phyloP scores from a whole-genome alignment of 169 alveolate species.

The Theileria equi region DNA sequence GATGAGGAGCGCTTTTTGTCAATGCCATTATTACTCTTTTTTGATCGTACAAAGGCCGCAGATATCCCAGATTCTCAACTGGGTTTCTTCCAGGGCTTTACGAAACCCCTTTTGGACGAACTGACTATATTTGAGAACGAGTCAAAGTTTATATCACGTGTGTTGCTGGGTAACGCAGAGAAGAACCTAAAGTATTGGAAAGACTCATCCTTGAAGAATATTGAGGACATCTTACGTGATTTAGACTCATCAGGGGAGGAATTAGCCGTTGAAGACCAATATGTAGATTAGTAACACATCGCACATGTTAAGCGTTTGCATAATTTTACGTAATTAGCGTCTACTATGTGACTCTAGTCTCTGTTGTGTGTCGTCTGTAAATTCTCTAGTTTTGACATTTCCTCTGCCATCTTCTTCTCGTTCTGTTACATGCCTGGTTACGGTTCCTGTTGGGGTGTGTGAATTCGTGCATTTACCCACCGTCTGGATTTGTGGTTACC shows the following conservation, averaged over 20 bases:
- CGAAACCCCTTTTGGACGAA: conserved; percentile 51
- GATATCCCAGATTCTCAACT: conserved; percentile 69
- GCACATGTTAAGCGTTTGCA: not conserved
- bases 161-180: conserved; percentile 12
- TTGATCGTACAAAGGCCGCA: conserved; percentile 63
- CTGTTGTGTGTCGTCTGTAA: conserved; percentile 21
- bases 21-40: conserved; percentile 63
- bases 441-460: conserved; percentile 15
- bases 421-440: conserved; percentile 56
- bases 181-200: conserved; percentile 47
- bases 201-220: conserved; percentile 4
- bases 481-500: conserved; percentile 54
- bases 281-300: not conserved
- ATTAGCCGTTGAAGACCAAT: conserved; percentile 8
- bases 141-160: conserved; percentile 6
- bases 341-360: conserved; percentile 9
- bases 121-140: conserved; percentile 6
- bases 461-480: not conserved
- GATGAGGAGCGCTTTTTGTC: conserved; percentile 70
- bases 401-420: conserved; percentile 63
- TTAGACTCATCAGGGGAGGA: conserved; percentile 26
- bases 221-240: conserved; percentile 40
- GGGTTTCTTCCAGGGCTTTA: conserved; percentile 62
- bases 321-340: not conserved
- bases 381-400: conserved; percentile 50